Conservation (phyloP, 164 flowering plant species). For the Warburgia ugandensis region DNA sequence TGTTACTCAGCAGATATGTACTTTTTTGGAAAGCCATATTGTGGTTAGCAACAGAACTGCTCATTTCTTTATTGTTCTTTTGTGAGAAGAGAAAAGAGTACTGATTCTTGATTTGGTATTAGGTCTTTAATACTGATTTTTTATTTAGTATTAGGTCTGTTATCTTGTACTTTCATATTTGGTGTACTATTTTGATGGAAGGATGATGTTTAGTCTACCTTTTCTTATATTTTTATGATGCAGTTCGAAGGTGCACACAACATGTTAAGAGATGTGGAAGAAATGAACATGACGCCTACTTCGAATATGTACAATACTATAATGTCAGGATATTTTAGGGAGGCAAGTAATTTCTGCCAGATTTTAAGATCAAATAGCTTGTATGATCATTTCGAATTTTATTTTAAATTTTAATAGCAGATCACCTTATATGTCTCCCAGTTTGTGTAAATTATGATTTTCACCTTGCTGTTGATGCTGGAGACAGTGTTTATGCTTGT, state of each 20-base stretch:
- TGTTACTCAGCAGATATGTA: too few species aligned
- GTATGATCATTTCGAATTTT: background rate
- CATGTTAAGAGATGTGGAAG: constrained; percentile 49
- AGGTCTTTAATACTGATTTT: too few species aligned
- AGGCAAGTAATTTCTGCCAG: constrained; percentile 33
- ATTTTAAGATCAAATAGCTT: background rate
- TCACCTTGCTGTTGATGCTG: too few species aligned
- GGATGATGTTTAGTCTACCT: constrained; percentile 2
- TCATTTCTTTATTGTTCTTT: too few species aligned
- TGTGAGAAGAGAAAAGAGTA: too few species aligned
- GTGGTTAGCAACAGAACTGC: too few species aligned
- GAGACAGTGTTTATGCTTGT: background rate
- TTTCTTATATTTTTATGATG: constrained; percentile 13
- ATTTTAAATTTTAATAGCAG: background rate
- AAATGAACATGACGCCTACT: constrained; percentile 44
- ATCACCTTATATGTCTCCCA: background rate
- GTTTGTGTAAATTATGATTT: too few species aligned
- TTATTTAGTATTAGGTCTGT: too few species aligned
- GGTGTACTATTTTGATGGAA: too few species aligned
- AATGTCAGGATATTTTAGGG: constrained; percentile 67
- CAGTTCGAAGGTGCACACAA: constrained; percentile 78
- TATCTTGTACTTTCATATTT: too few species aligned
- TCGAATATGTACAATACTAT: constrained; percentile 69
- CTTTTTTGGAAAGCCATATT: too few species aligned
- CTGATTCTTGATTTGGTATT: too few species aligned